Evolutionary conservation across 257 asterid species (phyloP).

Genomic region (Solanum appendiculatum): DNA sequence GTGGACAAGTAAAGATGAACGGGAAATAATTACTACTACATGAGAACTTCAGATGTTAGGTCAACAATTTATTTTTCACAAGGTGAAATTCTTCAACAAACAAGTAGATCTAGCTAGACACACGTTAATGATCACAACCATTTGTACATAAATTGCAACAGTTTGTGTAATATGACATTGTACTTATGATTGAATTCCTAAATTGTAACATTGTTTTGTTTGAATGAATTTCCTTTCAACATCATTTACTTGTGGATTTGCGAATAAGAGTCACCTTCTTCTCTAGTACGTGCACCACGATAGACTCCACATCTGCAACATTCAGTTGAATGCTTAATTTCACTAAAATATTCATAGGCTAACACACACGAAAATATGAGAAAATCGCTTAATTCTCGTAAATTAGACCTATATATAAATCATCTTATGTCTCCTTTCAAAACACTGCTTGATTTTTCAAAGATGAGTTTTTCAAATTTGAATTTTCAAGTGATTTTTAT

Average conservation of each 20-base stretch:
- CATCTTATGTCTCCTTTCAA: not conserved
- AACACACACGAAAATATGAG: no score
- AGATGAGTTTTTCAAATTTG: not conserved
- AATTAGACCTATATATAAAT: no score
- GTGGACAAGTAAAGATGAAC: no score
- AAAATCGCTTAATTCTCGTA: no score
- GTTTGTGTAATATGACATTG: not conserved
- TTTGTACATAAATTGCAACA: not conserved
- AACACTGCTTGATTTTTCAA: not conserved
- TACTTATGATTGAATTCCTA: not conserved
- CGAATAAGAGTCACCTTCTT: conserved; percentile 13
- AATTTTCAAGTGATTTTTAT: no score
- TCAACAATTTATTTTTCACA: not conserved
- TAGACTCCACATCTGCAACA: conserved; percentile 19
- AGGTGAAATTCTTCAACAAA: not conserved
- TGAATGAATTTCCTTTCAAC: not conserved
- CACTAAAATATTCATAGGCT: no score
- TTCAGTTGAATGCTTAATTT: not conserved
- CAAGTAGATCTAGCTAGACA: not conserved
- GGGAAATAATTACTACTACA: not conserved
- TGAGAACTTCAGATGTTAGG: not conserved
- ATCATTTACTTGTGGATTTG: not conserved
- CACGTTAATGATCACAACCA: not conserved
- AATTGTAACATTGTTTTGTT: not conserved
- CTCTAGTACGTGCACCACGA: conserved; percentile 21